These are phyloP conservation scores for Fusarium sp. DNA, from an alignment of 2,329 filamentous ascomycete genomes.

Conservation along the genomic window DNA sequence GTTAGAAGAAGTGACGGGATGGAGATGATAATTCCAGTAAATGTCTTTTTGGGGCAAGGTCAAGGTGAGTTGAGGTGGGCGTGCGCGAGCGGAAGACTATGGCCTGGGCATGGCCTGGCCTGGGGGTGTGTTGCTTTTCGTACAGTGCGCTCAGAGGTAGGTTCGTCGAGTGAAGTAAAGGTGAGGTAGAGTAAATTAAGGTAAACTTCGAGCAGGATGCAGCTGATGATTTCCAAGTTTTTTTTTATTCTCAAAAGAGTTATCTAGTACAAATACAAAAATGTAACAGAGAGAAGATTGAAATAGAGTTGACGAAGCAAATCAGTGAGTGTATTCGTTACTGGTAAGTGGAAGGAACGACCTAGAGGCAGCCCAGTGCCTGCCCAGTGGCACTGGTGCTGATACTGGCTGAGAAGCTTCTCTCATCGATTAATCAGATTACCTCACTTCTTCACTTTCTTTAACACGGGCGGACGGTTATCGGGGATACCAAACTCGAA, in stretches of 20 bases:
- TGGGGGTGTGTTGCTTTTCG: constrained; percentile 28
- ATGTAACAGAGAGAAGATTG: not conserved
- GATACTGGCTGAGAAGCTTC: constrained; percentile 7
- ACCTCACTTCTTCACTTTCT: constrained; percentile 13
- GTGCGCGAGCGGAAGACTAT: constrained; percentile 27
- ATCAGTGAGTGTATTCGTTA: not conserved
- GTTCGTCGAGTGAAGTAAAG: not conserved
- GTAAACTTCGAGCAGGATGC: constrained; percentile 10
- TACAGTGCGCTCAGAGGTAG: constrained; percentile 42
- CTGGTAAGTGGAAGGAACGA: not conserved
- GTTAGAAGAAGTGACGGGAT: constrained; percentile 37
- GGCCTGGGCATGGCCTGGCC: constrained; percentile 14
- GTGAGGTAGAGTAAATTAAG: not conserved
- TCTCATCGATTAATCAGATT: constrained; percentile 9
- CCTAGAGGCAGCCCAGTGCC: constrained; percentile 14
- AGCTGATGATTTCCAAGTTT: not conserved
- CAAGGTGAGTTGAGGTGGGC: constrained; percentile 46
- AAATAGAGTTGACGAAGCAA: not conserved
- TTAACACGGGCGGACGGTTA: not conserved
- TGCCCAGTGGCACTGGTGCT: not conserved
- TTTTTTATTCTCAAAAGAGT: not conserved
- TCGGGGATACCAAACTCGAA: constrained; percentile 4
- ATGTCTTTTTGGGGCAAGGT: constrained; percentile 47
- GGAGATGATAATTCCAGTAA: constrained; percentile 45
- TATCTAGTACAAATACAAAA: not conserved